Conservation (phyloP, 2,329 filamentous ascomycete genomes). For the Chaetomium olivaceum region DNA sequence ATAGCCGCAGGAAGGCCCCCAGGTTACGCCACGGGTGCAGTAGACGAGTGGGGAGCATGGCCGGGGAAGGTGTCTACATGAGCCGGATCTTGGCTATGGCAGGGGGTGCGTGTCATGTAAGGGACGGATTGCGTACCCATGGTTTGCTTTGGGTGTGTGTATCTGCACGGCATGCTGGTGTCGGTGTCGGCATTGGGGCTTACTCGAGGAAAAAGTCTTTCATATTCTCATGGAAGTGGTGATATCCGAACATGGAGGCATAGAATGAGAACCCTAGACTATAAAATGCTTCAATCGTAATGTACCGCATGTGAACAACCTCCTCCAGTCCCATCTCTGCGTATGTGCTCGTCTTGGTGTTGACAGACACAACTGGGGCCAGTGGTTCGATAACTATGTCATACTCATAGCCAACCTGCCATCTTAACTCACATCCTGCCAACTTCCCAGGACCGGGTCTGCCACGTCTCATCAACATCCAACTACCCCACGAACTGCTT, state of each 20-base stretch:
- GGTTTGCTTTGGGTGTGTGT: neutral
- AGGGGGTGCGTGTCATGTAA: slow-evolving; percentile 3
- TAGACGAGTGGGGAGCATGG: neutral
- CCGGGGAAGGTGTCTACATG: slow-evolving; percentile 11
- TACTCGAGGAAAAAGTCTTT: neutral
- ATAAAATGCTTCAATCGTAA: neutral
- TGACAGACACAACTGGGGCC: neutral
- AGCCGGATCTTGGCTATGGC: slow-evolving; percentile 15
- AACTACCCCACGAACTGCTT: neutral
- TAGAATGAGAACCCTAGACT: neutral
- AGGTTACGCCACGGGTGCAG: slow-evolving; percentile 7
- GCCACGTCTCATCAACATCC: neutral
- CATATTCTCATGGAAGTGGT: neutral
- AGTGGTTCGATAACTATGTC: neutral
- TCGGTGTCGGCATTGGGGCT: neutral
- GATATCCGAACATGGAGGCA: neutral
- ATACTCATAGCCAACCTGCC: neutral
- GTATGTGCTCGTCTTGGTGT: neutral
- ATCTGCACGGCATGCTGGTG: neutral
- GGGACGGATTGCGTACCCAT: neutral
- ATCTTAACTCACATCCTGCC: neutral
- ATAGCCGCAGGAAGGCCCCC: neutral
- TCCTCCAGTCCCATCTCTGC: neutral
- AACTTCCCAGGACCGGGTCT: neutral
- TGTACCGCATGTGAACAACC: neutral